A percentile compares a stretch with the other conserved stretches of the same genome.
phyloP scores from a whole-genome alignment of 1,284 basidiomycete genomes.

The Cystobasidiaceae sp. region DNA sequence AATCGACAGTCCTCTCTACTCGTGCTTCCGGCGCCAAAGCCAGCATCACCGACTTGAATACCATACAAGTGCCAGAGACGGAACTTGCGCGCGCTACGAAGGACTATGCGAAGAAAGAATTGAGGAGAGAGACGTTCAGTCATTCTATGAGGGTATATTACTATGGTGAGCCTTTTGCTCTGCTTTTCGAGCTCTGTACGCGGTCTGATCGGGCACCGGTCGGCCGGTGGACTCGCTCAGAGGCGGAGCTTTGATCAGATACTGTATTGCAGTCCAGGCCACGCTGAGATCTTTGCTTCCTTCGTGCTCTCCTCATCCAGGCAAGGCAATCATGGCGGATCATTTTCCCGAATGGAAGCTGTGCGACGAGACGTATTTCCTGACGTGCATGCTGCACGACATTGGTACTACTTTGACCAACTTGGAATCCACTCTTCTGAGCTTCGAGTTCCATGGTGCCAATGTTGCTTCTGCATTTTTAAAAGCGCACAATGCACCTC shows the following conservation, averaged over 20 bases:
- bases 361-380: conserved; percentile 53
- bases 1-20: too few relatives aligned
- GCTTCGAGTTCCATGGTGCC: conserved; percentile 53
- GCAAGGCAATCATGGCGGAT: conserved; percentile 13
- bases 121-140: conserved; percentile 43
- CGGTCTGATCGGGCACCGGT: too few relatives aligned
- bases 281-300: too few relatives aligned
- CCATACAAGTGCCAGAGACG: not conserved
- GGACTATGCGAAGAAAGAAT: conserved; percentile 52
- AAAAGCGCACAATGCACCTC: conserved; percentile 50
- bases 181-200: too few relatives aligned
- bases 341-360: conserved; percentile 12
- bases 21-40: too few relatives aligned
- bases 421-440: conserved; percentile 52
- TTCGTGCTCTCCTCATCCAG: not conserved
- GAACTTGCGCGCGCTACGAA: conserved; percentile 23
- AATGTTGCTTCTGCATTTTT: conserved; percentile 45
- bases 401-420: conserved; percentile 48
- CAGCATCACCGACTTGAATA: too few relatives aligned
- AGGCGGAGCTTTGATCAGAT: too few relatives aligned
- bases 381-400: conserved; percentile 56
- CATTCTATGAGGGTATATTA: conserved; percentile 18
- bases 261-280: too few relatives aligned
- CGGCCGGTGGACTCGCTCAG: too few relatives aligned
- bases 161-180: conserved; percentile 13